Evolutionary conservation across 371 early-diverging fungal species (phyloP).

Genomic region (Circinella umbellata): DNA sequence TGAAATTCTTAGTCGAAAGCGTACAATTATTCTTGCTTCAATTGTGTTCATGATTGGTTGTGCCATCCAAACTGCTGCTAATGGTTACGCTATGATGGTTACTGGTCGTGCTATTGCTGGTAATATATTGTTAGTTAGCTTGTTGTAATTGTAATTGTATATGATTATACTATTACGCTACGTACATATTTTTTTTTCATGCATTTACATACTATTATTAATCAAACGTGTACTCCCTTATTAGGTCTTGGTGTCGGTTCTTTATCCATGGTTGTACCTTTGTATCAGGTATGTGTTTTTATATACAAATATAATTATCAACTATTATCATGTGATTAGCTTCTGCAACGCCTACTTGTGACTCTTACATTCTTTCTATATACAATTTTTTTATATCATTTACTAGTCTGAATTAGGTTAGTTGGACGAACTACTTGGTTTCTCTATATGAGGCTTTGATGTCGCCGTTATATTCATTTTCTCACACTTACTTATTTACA

Average conservation of each 20-base stretch:
- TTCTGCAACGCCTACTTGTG: not conserved
- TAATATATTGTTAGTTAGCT: not conserved
- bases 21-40: constrained; percentile 40
- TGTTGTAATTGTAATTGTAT: too few relatives aligned
- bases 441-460: not conserved
- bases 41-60: constrained; percentile 43
- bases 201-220: not conserved
- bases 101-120: constrained; percentile 74
- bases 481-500: not conserved
- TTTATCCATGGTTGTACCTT: constrained; percentile 66
- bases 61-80: constrained; percentile 59
- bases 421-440: not conserved
- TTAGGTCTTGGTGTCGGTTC: constrained; percentile 77
- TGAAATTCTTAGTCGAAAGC: constrained; percentile 47
- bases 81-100: constrained; percentile 56
- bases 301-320: too few relatives aligned
- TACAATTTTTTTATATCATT: constrained; percentile 1
- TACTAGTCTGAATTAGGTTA: constrained; percentile 31
- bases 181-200: too few relatives aligned
- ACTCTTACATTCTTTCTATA: not conserved
- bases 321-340: not conserved
- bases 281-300: not conserved
- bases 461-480: too few relatives aligned
- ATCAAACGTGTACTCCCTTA: not conserved
- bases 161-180: too few relatives aligned